These are phyloP conservation scores for Arthromyces matolae DNA, from an alignment of 768 basidiomycete genomes.

Conservation along the genomic window DNA sequence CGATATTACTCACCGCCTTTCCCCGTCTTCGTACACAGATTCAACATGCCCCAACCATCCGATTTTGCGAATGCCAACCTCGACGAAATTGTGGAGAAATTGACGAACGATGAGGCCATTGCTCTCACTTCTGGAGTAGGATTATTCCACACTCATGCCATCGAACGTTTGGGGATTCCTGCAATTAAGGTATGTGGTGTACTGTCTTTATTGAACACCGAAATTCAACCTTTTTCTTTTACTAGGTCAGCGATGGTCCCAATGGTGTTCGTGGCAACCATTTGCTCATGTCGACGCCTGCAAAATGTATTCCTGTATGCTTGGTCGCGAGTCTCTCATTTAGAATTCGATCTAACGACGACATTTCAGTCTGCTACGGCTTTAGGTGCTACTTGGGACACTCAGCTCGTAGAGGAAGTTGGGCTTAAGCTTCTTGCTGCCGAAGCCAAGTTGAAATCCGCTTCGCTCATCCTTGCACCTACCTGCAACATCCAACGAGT, in stretches of 20 bases:
- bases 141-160: slow-evolving; percentile 71
- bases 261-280: slow-evolving; percentile 73
- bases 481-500: slow-evolving; percentile 81
- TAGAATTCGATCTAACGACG: too few species aligned
- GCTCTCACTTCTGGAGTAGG: slow-evolving; percentile 71
- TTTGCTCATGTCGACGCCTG: slow-evolving; percentile 79
- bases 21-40: not conserved
- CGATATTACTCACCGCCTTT: too few species aligned
- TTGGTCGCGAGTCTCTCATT: too few species aligned
- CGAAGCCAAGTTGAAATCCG: slow-evolving; percentile 68
- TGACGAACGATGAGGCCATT: slow-evolving; percentile 75
- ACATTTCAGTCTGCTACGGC: slow-evolving; percentile 56
- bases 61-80: slow-evolving; percentile 66
- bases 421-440: slow-evolving; percentile 63
- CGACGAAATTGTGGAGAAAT: slow-evolving; percentile 52
- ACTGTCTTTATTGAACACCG: not conserved
- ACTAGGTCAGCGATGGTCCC: slow-evolving; percentile 75
- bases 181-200: slow-evolving; percentile 52
- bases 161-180: slow-evolving; percentile 67
- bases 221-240: not conserved
- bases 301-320: slow-evolving; percentile 69
- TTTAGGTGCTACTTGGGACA: slow-evolving; percentile 72
- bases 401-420: slow-evolving; percentile 56
- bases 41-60: slow-evolving; percentile 63
- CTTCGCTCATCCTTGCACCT: slow-evolving; percentile 70